Evolutionary conservation across 2,329 filamentous ascomycete species (phyloP), one percentile per base, ranked within the genome.

Genomic region (Ophiostoma fasciatum): DNA sequence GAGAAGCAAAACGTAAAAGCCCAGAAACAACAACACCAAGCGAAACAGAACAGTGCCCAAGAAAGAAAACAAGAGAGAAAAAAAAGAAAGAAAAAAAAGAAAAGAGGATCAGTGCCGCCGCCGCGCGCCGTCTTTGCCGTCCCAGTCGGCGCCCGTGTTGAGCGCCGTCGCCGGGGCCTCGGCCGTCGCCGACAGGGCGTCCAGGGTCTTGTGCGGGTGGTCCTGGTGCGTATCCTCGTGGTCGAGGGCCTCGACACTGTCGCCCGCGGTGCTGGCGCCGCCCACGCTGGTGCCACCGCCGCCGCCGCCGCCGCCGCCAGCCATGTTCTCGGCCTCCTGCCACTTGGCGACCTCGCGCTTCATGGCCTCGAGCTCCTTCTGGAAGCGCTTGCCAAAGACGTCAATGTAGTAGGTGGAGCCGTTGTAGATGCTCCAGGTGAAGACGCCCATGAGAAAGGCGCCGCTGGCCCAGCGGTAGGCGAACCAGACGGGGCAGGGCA

Each of bases 321-420:
- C 2, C 71, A 66, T 22, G 60, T 68, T 42, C 63, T 66, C 56
- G 14, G 22, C 21, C 15, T 21, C 10, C 9, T 94, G 85, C 83
- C 84, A 92, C 54, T 84, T 88, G 31, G 78, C 71, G 8, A 98
- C 85, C 51, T 98, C 90, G 37, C 74, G 74, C 58, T 81, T 87
- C 60, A 98, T 71, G 35, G 78, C 71, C 53, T 98, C 87, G 11
- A 98, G 66, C 56, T 98, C 90, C 52, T 88, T 94, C 63, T 98
- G 84, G 65, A 98, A 96, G 3, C 87, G 75, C 49, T 82, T 93
- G 36, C 92, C 90, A 54, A 96, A 98, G 2, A 96, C 83, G 49
- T 98, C 90, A 51, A 98, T 96, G 58, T 98, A 98, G 57, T 82
- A 98, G 1, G 87, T 96, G 14, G 90, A 84, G 22, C 90, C 90